Evolutionary conservation across 768 basidiomycete species (phyloP), one percentile per base, ranked within the genome.

Genomic region (Auricularia sp.): DNA sequence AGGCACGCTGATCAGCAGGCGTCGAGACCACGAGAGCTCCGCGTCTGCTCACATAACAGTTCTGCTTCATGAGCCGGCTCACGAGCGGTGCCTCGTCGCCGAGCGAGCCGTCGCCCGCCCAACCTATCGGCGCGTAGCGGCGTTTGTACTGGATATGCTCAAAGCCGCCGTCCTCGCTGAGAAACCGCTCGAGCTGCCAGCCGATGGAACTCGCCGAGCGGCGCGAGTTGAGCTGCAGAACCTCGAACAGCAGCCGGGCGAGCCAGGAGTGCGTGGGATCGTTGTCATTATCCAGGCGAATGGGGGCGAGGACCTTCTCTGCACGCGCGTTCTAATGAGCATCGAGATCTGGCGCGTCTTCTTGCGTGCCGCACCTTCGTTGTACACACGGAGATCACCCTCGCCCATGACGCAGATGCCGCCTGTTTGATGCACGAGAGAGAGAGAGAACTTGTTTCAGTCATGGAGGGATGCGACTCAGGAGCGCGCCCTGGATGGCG

Each of bases 251-350:
- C 29, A 33, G 34, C 4, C 56, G 56, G 6, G 56, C 56, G 16
- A 59, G 56, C 56, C 56, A 59, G 24, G 56, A 59, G 18, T 59
- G 56, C 29, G 29, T 59, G 11, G 56, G 56, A 18, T 59, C 56
- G 24, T 59, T 24, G 24, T 59, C 56, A 29, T 59, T 35, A 29
- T 35, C 34, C 10, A 13, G 14, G 56, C 56, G 56, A 10, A 59
- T 29, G 6, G 21, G 24, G 8, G 56, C 56, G 29, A 59, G 34
- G 14, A 59, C 34, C 34, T 59, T 59, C 29, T 59, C 16, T 42
- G 39, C 39, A 42, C 39, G 39, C 39, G 39, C 39, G 29, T 29
- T 14, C 39, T 7, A 42, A 42, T 42, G 39, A 42, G 39, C 39
- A 42, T 42, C 39, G 39, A 42, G 39, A 7, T 42, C 13, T 42